Conservation (phyloP, 176 grass and related monocot species). For the Poa pratensis region DNA sequence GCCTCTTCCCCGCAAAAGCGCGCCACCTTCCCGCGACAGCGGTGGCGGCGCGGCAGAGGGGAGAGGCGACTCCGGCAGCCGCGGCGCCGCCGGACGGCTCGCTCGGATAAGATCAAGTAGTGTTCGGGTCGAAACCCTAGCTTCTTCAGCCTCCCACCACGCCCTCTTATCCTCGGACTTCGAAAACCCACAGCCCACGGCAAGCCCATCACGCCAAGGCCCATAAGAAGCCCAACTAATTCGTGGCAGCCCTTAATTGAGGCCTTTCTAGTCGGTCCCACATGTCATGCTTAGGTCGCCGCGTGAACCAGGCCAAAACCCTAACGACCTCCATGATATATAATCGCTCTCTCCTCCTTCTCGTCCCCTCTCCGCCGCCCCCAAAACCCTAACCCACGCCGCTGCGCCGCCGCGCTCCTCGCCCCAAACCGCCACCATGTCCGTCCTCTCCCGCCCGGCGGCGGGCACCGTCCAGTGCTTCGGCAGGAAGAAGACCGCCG, state of each 20-base stretch:
- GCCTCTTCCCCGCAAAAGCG: neutral
- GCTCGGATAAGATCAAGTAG: conserved; percentile 67
- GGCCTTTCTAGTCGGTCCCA: neutral
- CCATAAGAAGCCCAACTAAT: neutral
- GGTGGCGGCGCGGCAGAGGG: conserved; percentile 9
- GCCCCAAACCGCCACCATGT: conserved; percentile 18
- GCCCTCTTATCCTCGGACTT: conserved; percentile 21
- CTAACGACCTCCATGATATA: conserved; percentile 35
- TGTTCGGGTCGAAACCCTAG: conserved; percentile 52
- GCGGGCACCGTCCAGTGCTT: conserved; percentile 77
- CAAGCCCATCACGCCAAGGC: neutral
- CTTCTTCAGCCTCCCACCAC: neutral
- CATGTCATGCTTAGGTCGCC: neutral
- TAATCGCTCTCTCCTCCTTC: neutral
- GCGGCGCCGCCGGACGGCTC: conserved; percentile 30
- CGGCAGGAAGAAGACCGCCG: conserved; percentile 87
- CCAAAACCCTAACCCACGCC: conserved; percentile 14
- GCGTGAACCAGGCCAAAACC: conserved; percentile 28
- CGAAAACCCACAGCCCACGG: neutral
- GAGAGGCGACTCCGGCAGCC: conserved; percentile 31
- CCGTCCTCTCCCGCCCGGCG: conserved; percentile 35
- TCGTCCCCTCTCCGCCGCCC: neutral
- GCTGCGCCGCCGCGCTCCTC: neutral
- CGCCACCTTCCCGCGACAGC: conserved; percentile 26
- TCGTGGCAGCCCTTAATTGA: fast-evolving